A percentile compares a stretch with the other conserved stretches of the same genome.
Evolutionary conservation across 257 asterid species (phyloP).

Genomic region (Striga asiatica): DNA sequence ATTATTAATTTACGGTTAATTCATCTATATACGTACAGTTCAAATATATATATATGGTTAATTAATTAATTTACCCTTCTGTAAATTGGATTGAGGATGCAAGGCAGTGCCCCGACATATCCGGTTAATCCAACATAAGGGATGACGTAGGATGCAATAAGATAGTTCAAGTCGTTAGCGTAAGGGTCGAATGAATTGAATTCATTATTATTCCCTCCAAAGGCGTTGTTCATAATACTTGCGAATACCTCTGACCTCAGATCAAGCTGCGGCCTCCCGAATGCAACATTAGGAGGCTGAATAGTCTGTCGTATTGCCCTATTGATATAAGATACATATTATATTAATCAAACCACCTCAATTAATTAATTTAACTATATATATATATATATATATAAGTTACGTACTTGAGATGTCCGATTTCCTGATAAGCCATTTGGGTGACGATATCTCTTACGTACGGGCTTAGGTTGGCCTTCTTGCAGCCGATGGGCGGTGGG

Average conservation of each 20-base stretch:
- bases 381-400: too few relatives aligned
- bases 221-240: neutral
- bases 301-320: constrained; percentile 37
- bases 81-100: neutral
- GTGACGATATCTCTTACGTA: neutral
- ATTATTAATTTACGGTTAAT: too few relatives aligned
- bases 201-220: too few relatives aligned
- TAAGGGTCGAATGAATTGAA: neutral
- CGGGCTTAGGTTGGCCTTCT: neutral
- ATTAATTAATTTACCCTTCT: neutral
- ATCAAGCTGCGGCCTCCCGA: neutral
- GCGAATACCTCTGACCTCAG: neutral
- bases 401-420: neutral
- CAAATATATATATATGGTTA: too few relatives aligned
- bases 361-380: too few relatives aligned
- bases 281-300: neutral
- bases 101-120: neutral
- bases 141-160: neutral
- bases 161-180: neutral
- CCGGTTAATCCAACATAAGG: neutral
- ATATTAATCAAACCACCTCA: constrained; percentile 21
- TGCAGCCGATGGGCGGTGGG: neutral
- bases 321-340: neutral
- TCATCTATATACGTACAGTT: too few relatives aligned
- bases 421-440: neutral